A percentile compares a stretch with the other conserved stretches of the same genome.
Conservation (phyloP, 768 basidiomycete genomes). For the Tricholoma bakamatsutake region DNA sequence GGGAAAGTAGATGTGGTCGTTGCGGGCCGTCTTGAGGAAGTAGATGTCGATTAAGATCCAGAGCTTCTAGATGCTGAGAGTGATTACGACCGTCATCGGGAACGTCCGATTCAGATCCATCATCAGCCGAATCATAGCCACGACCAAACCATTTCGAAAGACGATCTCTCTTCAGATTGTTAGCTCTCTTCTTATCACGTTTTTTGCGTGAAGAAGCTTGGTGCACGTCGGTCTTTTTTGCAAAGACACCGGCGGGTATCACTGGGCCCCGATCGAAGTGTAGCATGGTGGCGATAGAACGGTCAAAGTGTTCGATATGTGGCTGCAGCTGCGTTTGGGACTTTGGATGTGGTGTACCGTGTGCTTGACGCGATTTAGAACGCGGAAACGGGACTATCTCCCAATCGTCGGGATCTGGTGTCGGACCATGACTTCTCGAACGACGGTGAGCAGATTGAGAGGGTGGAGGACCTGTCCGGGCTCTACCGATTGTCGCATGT, state of each 20-base stretch:
- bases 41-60: neutral
- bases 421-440: neutral
- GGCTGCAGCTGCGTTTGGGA: neutral
- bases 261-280: neutral
- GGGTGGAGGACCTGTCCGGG: neutral
- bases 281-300: constrained; percentile 1
- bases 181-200: neutral
- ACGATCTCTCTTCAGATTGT: constrained; percentile 3
- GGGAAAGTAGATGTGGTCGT: neutral
- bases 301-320: constrained; percentile 1
- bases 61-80: neutral
- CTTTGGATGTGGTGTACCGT: neutral
- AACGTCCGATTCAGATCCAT: neutral
- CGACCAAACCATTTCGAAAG: constrained; percentile 8
- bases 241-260: neutral
- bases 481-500: neutral
- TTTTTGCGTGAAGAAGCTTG: neutral
- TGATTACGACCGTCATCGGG: neutral
- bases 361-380: neutral
- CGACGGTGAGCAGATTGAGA: neutral
- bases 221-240: neutral
- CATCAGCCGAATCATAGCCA: neutral
- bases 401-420: neutral
- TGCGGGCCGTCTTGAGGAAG: neutral
- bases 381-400: neutral